Evolutionary conservation across 345 rosid genomes (phyloP), one percentile per base, ranked within the genome.

Genomic region (Erodium maritimum): DNA sequence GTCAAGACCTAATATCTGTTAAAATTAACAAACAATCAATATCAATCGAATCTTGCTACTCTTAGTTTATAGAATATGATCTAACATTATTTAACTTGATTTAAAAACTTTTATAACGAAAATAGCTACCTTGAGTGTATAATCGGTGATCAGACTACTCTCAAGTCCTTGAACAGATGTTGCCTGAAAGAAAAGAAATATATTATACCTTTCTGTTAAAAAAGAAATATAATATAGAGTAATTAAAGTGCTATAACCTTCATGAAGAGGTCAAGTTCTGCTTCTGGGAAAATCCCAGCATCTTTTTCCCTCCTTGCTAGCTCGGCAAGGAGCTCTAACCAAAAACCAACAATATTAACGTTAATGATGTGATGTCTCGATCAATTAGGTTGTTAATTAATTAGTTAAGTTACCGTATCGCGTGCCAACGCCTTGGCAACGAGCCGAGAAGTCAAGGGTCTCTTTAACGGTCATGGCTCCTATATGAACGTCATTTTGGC

Each of bases 401-500:
- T 20, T 60, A 16, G 19, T 25, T 25, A 25, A 18, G 16, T 50
- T 82, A 91, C 98, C 98, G 25, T 84, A 80, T 78, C 98, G 75
- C 48, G 81, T 73, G 14, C 98, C 98, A 46, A 86, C 86, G 20
- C 98, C 98, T 67, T 78, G 95, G 59, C 98, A 91, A 56, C 94
- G 79, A 17, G 96, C 96, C 1, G 96, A 91, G 73, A 91, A 91
- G 72, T 91, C 96, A 0, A 91, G 70, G 20, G 96, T 91, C 75
- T 91, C 98, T 78, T 80, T 84, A 6, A 91, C 98, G 0, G 96
- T 91, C 96, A 91, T 82, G 23, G 77, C 87, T 66, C 90, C 98
- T 2, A 82, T 69, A 63, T 91, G 98, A 68, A 84, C 89, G 71
- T 91, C 98, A 52, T 91, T 84, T 75, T 88, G 98, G 63, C 98